A percentile compares a stretch with the other conserved stretches of the same genome.
Evolutionary conservation across 176 grass and related monocot genomes (phyloP).

Genomic region (Chloris gayana): DNA sequence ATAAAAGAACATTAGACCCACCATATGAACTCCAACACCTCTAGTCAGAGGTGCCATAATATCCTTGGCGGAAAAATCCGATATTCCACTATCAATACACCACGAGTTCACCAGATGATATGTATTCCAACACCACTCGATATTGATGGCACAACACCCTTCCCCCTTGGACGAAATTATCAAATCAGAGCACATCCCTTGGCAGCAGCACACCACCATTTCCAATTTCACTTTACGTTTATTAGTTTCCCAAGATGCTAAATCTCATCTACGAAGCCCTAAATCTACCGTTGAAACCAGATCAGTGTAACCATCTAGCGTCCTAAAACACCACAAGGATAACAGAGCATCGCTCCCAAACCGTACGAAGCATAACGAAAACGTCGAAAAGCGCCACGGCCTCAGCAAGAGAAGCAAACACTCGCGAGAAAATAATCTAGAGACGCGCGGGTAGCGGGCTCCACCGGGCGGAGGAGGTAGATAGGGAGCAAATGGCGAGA

Average conservation of each 20-base stretch:
- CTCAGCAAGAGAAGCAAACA: not conserved
- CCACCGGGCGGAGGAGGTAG: not conserved
- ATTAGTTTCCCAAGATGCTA: not conserved
- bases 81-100: not conserved
- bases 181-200: not conserved
- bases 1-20: constrained; percentile 16
- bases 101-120: no score
- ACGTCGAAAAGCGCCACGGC: not conserved
- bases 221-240: not conserved
- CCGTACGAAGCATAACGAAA: not conserved
- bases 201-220: not conserved
- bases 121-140: no score
- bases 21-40: not conserved
- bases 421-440: not conserved
- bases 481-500: not conserved
- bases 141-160: not conserved
- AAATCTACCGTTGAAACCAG: not conserved
- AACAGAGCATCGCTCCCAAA: not conserved
- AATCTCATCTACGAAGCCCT: not conserved
- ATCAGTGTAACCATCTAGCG: not conserved
- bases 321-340: not conserved
- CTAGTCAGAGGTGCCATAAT: no score
- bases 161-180: not conserved
- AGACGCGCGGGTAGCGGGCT: not conserved
- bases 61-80: no score